Percentiles rank a stretch among this genome's conserved stretches.
Conservation (phyloP, 1,284 basidiomycete species). For the Bondarzewia mesenterica region DNA sequence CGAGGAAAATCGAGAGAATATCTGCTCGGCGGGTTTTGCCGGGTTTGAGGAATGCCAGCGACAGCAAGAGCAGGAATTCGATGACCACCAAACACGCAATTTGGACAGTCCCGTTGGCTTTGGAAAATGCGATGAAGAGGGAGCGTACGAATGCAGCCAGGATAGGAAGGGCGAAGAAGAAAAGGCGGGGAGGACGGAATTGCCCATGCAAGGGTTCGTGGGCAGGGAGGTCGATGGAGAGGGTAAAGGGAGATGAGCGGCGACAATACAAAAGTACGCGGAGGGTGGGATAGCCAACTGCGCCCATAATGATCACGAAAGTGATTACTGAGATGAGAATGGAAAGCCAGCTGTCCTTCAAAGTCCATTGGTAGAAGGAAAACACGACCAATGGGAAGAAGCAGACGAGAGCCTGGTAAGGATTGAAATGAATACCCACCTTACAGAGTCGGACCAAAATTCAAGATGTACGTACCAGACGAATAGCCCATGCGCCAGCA, state of each 20-base stretch:
- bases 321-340: conserved; percentile 59
- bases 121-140: conserved; percentile 67
- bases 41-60: conserved; percentile 48
- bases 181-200: conserved; percentile 48
- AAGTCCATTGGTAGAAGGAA: conserved; percentile 82
- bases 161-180: conserved; percentile 48
- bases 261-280: conserved; percentile 31
- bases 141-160: conserved; percentile 56
- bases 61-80: conserved; percentile 54
- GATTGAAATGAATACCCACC: background rate
- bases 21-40: conserved; percentile 50
- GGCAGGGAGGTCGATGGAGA: conserved; percentile 24
- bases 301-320: conserved; percentile 45
- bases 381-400: conserved; percentile 71
- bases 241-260: conserved; percentile 27
- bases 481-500: conserved; percentile 49
- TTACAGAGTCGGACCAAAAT: background rate
- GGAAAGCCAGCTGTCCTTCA: conserved; percentile 80
- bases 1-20: conserved; percentile 55
- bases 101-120: conserved; percentile 60
- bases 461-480: conserved; percentile 36
- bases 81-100: conserved; percentile 62
- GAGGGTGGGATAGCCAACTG: conserved; percentile 37
- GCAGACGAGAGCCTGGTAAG: conserved; percentile 51
- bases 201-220: conserved; percentile 47